Evolutionary conservation across 23 red algal species (phyloP).

Genomic region (Gracilaria gracilis): DNA sequence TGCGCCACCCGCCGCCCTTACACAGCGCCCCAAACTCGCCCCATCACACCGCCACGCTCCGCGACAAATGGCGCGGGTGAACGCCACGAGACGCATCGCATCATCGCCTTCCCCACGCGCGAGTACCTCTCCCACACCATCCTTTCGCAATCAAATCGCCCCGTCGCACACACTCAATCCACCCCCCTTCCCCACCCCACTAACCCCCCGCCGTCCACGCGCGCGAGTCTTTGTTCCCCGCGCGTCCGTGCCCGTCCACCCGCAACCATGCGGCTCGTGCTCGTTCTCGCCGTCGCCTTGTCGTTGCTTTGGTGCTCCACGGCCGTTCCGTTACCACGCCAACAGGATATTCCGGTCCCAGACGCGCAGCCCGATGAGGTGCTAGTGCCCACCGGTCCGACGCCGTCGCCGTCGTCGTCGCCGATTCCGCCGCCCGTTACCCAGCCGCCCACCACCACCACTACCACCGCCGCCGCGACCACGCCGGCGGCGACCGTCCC

Average conservation of each 20-base stretch:
- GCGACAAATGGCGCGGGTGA: too few species aligned
- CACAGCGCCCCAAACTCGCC: not conserved
- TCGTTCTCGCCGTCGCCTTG: not conserved
- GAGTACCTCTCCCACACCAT: too few species aligned
- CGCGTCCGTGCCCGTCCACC: too few species aligned
- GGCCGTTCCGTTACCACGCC: not conserved
- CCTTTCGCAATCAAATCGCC: too few species aligned
- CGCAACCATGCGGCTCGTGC: not conserved
- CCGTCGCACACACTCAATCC: too few species aligned
- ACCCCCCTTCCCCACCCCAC: too few species aligned
- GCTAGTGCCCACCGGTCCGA: not conserved
- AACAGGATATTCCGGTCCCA: conserved; percentile 11
- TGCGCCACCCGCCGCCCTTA: not conserved
- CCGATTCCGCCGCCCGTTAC: conserved; percentile 5
- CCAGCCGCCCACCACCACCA: not conserved
- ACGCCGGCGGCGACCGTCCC: not conserved
- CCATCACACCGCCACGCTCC: not conserved
- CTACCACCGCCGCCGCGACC: not conserved
- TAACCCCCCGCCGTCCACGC: too few species aligned
- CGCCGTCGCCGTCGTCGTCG: conserved; percentile 1
- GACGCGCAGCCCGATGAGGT: conserved; percentile 12
- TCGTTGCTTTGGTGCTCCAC: not conserved
- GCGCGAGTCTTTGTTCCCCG: too few species aligned
- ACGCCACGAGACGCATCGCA: too few species aligned
- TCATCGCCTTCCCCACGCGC: too few species aligned